These are phyloP conservation scores for Arachis monticola DNA, from an alignment of 331 rosid genomes.

Conservation along the genomic window DNA sequence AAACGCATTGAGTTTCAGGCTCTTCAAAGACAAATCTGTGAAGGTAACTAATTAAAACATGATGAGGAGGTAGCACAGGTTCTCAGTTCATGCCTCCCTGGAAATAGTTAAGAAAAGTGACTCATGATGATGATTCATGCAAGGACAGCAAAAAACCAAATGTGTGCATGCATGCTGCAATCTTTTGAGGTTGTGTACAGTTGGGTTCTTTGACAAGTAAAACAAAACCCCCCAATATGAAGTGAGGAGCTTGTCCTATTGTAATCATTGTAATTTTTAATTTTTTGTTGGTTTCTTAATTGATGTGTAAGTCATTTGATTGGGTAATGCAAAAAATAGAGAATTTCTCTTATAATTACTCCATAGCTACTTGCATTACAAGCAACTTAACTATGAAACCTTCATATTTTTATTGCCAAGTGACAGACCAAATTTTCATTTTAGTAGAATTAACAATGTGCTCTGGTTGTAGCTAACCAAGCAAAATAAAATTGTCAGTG, in stretches of 20 bases:
- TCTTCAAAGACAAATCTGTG: conserved; percentile 59
- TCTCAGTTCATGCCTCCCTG: conserved; percentile 24
- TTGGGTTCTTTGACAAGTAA: not conserved
- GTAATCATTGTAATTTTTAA: not conserved
- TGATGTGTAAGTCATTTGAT: conserved; percentile 3
- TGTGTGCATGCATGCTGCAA: conserved; percentile 12
- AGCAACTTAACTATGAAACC: not conserved
- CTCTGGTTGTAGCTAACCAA: not conserved
- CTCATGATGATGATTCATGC: conserved; percentile 22
- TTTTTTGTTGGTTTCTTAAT: conserved; percentile 11
- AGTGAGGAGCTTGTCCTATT: not conserved
- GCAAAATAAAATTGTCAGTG: not conserved
- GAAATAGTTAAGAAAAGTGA: not conserved
- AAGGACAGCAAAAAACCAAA: not conserved
- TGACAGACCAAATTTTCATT: not conserved
- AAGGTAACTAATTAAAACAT: not conserved
- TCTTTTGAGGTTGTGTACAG: conserved; percentile 38
- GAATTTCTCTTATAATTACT: not conserved
- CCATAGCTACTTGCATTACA: not conserved
- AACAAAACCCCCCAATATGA: not conserved
- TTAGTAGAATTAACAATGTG: not conserved
- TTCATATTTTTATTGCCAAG: no score
- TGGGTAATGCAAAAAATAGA: not conserved
- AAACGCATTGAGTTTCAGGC: conserved; percentile 65
- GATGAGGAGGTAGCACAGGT: conserved; percentile 26